Evolutionary conservation across 352 stramenopile species (phyloP), one percentile per base, ranked within the genome.

Genomic region (Globisporangium iwayamae): DNA sequence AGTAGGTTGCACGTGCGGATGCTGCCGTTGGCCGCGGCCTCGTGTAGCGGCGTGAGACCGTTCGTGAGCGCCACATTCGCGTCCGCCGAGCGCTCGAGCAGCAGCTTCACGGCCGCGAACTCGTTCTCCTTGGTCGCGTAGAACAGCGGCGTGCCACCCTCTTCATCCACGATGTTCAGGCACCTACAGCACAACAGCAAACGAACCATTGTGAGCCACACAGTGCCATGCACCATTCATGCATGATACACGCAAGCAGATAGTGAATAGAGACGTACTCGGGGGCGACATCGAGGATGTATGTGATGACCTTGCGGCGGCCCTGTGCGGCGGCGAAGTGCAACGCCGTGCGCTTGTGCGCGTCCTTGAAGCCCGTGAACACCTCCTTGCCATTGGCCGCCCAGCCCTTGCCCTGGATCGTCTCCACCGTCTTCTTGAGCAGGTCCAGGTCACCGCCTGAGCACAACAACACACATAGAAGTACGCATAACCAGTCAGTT

Each of bases 321-420:
- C 85, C 85, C 67, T 91, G 90, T 57, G 77, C 76, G 11, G 83
- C 85, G 4, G 85, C 83, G 69, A 94, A 94, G 71, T 94, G 85
- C 62, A 94, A 67, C 58, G 83, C 79, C 66, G 76, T 85, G 69
- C 85, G 85, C 72, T 92, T 88, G 70, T 94, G 80, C 48, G 79
- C 85, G 69, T 94, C 85, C 63, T 90, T 91, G 70, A 90, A 94
- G 54, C 87, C 81, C 66, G 61, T 78, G 28, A 94, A 70, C 54
- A 83, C 75, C 50, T 76, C 73, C 66, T 83, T 83, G n/a, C 75
- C 62, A 61, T 83, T 65, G 14, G 59, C 81, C 53, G 76, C 76
- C 56, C 78, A 75, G 58, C 81, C 79, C 71, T 87, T 84, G 48
- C 78, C 70, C 53, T 88, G 73, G 64, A 92, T 74, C 14, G 65